Evolutionary conservation across 164 flowering plant genomes (phyloP), one percentile per base, ranked within the genome.

Genomic region (Warburgia ugandensis): DNA sequence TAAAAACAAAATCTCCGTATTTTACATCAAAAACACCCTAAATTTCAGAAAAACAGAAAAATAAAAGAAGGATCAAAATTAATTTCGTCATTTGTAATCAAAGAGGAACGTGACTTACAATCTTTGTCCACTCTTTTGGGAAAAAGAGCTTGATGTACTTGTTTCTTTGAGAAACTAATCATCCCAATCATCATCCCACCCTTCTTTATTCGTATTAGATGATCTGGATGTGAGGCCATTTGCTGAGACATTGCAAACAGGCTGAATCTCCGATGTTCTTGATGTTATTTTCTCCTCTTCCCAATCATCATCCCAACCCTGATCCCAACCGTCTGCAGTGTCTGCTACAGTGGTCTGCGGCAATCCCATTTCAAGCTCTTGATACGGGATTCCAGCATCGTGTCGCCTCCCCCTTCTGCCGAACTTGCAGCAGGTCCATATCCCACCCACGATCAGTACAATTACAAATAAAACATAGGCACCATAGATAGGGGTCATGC

Each of bases 221-320:
- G 83, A 52, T 60, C 89, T 71, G 13, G 85, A 60, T 28, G 85
- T 69, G 36, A 78, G 78, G 35, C 89, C 92, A 66, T 83, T 81
- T 13, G 75, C 75, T 0, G 94, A 85, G 39, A 85, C 58, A 50
- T 45, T 74, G 32, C 71, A 65, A 16, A 44, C 49, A 20, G 29
- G 68, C 40, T 36, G 59, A 16, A 33, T 66, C 11, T 63, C 71
- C 5, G 80, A 73, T 40, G 83, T 59, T 44, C 60, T 75, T 29
- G 72, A 74, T 0, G 20, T 41, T 21, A 80, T 71, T 41, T 50
- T 68, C 8, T 69, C 81, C 25, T 77, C 84, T 48, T 79, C 86
- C 88, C 89, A 81, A 39, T 83, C 79, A 54, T 84, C 90, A 58
- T 83, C 96, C 94, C 96, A 87, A 13, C 68, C 84, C 66, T 76